These are phyloP conservation scores for Blastomyces parvus DNA, from an alignment of 2,329 filamentous ascomycete species.

Conservation along the genomic window DNA sequence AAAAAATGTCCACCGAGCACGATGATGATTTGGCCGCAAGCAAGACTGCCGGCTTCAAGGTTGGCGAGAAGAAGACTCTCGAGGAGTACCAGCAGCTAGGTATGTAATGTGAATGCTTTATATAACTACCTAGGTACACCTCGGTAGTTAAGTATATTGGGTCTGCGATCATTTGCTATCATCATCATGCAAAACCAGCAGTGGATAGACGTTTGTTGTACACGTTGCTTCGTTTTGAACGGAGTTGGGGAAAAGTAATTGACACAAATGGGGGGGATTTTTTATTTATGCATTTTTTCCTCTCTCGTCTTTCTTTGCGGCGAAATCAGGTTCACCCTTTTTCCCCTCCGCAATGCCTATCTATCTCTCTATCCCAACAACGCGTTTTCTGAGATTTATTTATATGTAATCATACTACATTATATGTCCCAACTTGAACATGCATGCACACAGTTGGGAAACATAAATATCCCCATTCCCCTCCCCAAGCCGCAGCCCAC, in stretches of 20 bases:
- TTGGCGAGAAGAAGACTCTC: constrained; percentile 96
- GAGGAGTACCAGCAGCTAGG: constrained; percentile 91
- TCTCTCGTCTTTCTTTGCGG: not conserved
- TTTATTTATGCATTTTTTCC: not conserved
- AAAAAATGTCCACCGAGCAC: constrained; percentile 55
- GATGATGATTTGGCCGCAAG: constrained; percentile 78
- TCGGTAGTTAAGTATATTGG: too few relatives aligned
- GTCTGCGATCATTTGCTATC: not conserved
- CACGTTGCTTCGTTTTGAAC: not conserved
- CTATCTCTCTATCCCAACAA: not conserved
- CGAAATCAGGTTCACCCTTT: too few relatives aligned
- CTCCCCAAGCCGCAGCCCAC: not conserved
- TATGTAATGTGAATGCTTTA: constrained; percentile 39
- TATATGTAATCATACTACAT: not conserved
- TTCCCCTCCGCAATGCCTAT: not conserved
- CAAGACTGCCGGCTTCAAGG: constrained; percentile 92
- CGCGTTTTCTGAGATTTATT: not conserved
- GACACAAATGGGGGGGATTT: not conserved
- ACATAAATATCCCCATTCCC: not conserved
- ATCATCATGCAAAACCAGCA: not conserved
- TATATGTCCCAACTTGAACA: not conserved
- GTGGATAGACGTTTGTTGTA: not conserved
- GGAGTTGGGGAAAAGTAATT: not conserved
- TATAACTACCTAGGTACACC: not conserved
- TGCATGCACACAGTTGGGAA: not conserved